Evolutionary conservation across 805 yeast genomes (phyloP), one percentile per base, ranked within the genome.

Genomic region (Saccharomycopsis guyanensis): DNA sequence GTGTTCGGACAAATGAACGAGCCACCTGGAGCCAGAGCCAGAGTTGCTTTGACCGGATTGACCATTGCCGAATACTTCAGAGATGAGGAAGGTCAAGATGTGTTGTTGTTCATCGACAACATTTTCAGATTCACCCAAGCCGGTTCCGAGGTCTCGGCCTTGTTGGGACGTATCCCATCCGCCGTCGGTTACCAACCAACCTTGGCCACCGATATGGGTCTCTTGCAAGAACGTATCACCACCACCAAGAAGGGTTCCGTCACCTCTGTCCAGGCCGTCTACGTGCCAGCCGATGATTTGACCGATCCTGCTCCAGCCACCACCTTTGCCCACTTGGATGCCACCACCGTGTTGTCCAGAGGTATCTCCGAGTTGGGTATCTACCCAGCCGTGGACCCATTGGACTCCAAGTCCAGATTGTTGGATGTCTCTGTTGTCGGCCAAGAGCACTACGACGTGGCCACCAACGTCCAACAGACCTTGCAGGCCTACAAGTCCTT

Each of bases 121-220:
- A 91, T 91, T 85, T 91, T 93, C 95, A 91, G 98, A 80, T 91
- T 91, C 82, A 91, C 98, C 72, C 98, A 91, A 82, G 98, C 98
- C 70, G 98, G 98, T 86, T 93, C 98, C 60, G 98, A 91, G 79
- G 98, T 93, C 70, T 91, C 97, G 70, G 98, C 98, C 61, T 79
- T 91, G 76, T 79, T 91, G 70, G 98, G 98, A 77, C 96, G 98
- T 86, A 91, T 91, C 71, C 98, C 98, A 72, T 93, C 98, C 60
- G 98, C 98, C 64, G 98, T 93, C 87, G 98, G 98, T 86, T 91
- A 91, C 76, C 98, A 91, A 79, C 98, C 98, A 73, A 91, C 98
- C 63, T 81, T 91, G 76, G 96, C 98, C 78, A 93, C 98, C 66
- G 98, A 93, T 88, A 93, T 93, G 98, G 98, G 98, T 87, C 80